Percentiles rank a stretch among this genome's conserved stretches.
Evolutionary conservation across 371 early-diverging fungal species (phyloP).

Genomic region (Haplosporangium sp.): DNA sequence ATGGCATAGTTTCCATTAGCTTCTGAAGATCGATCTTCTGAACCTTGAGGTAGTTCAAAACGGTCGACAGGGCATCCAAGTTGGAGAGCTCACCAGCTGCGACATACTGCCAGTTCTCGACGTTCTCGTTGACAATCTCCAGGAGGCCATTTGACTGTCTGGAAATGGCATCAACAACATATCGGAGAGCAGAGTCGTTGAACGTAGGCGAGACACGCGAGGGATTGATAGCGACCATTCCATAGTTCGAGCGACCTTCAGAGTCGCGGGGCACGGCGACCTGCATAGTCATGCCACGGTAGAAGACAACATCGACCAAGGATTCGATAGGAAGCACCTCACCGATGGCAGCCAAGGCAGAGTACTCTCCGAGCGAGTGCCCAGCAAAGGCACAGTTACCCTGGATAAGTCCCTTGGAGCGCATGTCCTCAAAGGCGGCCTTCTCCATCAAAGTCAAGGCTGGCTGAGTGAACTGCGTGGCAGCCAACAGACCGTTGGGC

Average conservation of each 20-base stretch:
- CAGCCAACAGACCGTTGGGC: conserved; percentile 90
- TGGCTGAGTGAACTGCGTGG: conserved; percentile 97
- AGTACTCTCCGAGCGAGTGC: conserved; percentile 97
- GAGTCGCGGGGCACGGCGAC: conserved; percentile 90
- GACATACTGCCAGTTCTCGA: conserved; percentile 96
- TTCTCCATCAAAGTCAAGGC: conserved; percentile 93
- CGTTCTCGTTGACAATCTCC: conserved; percentile 98
- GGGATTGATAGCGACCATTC: conserved; percentile 96
- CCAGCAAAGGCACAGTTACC: conserved; percentile 92
- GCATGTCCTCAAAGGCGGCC: conserved; percentile 94
- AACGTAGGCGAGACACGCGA: conserved; percentile 89
- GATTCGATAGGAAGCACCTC: conserved; percentile 88
- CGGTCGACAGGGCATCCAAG: conserved; percentile 83
- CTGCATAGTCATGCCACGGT: conserved; percentile 98
- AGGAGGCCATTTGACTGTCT: conserved; percentile 81
- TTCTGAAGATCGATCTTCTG: conserved; percentile 86
- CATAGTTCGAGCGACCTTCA: conserved; percentile 89
- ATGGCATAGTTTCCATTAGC: conserved; percentile 86
- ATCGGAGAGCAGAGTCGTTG: conserved; percentile 85
- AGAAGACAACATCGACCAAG: conserved; percentile 94
- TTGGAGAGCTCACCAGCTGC: conserved; percentile 90
- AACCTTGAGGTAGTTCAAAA: conserved; percentile 84
- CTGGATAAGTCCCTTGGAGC: conserved; percentile 86
- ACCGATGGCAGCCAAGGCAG: conserved; percentile 92
- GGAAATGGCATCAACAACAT: conserved; percentile 87